phyloP scores from a whole-genome alignment of 306 rosid genomes.

The Inga oerstediana region DNA sequence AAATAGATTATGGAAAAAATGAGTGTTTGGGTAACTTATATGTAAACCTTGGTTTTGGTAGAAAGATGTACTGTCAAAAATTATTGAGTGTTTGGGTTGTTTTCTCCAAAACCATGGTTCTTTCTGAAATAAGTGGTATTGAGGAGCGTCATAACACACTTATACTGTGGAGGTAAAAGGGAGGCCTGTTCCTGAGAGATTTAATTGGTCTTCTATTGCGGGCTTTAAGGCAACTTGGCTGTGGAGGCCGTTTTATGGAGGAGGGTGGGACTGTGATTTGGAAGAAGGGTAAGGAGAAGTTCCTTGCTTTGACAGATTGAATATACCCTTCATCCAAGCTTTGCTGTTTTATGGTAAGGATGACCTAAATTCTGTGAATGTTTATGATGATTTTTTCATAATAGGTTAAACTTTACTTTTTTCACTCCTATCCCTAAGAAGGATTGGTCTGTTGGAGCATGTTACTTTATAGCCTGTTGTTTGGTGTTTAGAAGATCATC shows the following conservation, averaged over 20 bases:
- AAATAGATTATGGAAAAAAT: no score
- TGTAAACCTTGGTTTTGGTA: no score
- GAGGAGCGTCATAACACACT: no score
- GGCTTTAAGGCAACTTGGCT: not conserved
- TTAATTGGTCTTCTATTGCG: not conserved
- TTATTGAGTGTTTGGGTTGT: not conserved
- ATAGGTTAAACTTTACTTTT: not conserved
- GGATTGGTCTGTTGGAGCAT: no score
- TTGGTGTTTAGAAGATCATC: not conserved
- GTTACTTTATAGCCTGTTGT: not conserved
- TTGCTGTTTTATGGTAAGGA: not conserved
- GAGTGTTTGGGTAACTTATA: no score
- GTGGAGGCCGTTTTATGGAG: not conserved
- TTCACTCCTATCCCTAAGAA: no score
- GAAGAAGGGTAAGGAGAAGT: not conserved
- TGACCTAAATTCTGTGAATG: not conserved
- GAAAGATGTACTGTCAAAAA: no score
- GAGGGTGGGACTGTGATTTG: not conserved
- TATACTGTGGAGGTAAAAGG: no score
- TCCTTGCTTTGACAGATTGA: not conserved
- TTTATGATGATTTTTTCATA: not conserved
- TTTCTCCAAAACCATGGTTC: not conserved
- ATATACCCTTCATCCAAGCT: not conserved
- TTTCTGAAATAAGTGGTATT: not conserved
- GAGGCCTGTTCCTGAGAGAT: not conserved